phyloP scores from a whole-genome alignment of 2,329 filamentous ascomycete genomes.

The Diaporthe nobilis region DNA sequence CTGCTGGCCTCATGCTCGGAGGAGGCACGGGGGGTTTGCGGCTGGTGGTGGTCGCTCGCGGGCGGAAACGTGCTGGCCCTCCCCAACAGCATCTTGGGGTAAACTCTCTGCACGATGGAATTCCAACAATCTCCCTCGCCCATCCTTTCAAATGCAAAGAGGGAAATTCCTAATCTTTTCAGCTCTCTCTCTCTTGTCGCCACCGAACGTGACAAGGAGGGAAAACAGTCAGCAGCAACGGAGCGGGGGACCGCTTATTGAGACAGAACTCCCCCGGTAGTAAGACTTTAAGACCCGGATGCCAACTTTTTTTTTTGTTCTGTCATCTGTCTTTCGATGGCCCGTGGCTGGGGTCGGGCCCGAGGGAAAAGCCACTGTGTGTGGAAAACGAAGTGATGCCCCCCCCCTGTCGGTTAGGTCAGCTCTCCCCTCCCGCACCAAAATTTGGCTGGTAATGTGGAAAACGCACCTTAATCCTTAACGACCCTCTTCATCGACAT shows the following conservation, averaged over 20 bases:
- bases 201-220: conserved; percentile 13
- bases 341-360: conserved; percentile 23
- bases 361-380: background rate
- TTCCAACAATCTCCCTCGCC: conserved; percentile 29
- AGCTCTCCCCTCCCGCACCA: too few relatives aligned
- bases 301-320: conserved; percentile 14
- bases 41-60: conserved; percentile 22
- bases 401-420: too few relatives aligned
- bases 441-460: too few relatives aligned
- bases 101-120: conserved; percentile 16
- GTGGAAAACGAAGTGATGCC: too few relatives aligned
- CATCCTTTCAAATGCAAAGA: conserved; percentile 17
- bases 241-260: conserved; percentile 26
- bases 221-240: conserved; percentile 16
- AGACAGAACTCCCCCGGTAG: background rate
- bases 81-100: conserved; percentile 31
- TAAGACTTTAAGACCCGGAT: conserved; percentile 14
- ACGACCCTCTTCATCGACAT: too few relatives aligned
- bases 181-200: conserved; percentile 20
- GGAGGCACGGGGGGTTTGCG: conserved; percentile 25
- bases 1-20: conserved; percentile 35
- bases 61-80: conserved; percentile 32
- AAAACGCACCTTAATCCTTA: too few relatives aligned
- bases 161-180: background rate
- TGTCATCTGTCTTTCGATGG: conserved; percentile 22